Base-by-base conservation (phyloP, 2,329 filamentous ascomycete genomes). In the Trichoderma semiorbis region DNA sequence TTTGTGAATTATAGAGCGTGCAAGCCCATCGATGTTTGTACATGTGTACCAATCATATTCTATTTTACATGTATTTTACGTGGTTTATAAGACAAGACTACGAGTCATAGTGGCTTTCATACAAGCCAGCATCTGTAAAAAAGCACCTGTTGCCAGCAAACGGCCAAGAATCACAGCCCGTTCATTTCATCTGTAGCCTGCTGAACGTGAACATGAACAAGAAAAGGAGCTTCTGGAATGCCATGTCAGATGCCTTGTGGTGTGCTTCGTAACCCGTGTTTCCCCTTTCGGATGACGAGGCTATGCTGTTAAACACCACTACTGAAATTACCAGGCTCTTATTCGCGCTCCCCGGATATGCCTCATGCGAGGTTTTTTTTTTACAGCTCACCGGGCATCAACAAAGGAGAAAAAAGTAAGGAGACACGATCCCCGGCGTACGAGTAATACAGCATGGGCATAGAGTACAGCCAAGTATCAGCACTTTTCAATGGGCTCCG, bases 1-100 rank as follows among this genome's bases (percentile, higher is more conserved):
- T n/a, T 64, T 43, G 28, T 47, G 14, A 50, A 71, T 18, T 65
- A 71, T 71, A 71, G 62, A 64, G 60, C 47, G 50, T 26, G 69
- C 34, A 58, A 58, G 28, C 34, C 50, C 16, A 64, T 43, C 8
- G 21, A 53, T 4, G 21, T 53, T 18, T 65, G 47, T 58, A 65
- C 30, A 60, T 32, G 53, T 57, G 55, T 58, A 58, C 14, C 47
- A 53, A 53, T 53, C n/a, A 53, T 14, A 24, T 53, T 53, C 21
- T 14, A 21, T 53, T 53, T 53, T 36, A 16, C 34, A 36, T 36
- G 34, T 53, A 53, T 53, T 24, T 53, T 24, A 14, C 21, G 47
- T 53, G 47, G n/a, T 53, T 53, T 24, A 12, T 14, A 53, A 24
- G 47, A 53, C 47, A 53, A 43, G n/a, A 24, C 47, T 53, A 53